phyloP scores from a whole-genome alignment of 2,329 filamentous ascomycete genomes.

The Cladosporium sp. region DNA sequence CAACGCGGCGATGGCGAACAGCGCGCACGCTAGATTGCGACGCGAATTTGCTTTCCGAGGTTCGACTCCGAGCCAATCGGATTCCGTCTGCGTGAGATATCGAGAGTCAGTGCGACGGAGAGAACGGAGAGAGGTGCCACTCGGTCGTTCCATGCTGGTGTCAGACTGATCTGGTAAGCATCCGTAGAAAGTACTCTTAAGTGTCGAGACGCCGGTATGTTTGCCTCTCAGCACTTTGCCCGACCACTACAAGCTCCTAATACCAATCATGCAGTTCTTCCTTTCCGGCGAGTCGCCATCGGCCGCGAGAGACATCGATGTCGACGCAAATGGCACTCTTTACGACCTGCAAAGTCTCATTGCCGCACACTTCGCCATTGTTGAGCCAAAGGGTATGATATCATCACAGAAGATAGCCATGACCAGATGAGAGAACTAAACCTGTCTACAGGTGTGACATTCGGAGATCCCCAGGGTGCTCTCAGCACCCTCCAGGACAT shows the following conservation, averaged over 20 bases:
- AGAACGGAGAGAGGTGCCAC: conserved; percentile 21
- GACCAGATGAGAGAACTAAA: background rate
- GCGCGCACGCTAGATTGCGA: conserved; percentile 6
- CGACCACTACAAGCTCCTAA: background rate
- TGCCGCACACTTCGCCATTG: conserved; percentile 35
- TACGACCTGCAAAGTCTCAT: conserved; percentile 32
- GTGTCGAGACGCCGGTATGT: conserved; percentile 8
- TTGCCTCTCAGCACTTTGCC: conserved; percentile 5
- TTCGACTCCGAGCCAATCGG: conserved; percentile 8
- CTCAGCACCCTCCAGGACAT: conserved; percentile 25
- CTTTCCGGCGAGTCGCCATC: conserved; percentile 32
- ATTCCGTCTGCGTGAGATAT: background rate
- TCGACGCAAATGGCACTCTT: conserved; percentile 29
- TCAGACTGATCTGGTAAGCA: conserved; percentile 13
- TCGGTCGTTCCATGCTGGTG: conserved; percentile 26
- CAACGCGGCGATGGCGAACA: conserved; percentile 4
- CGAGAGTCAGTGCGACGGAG: conserved; percentile 9
- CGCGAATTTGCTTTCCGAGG: conserved; percentile 9
- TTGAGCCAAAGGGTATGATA: conserved; percentile 27
- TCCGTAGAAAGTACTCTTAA: conserved; percentile 9
- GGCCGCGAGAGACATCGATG: conserved; percentile 28
- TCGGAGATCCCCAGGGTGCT: conserved; percentile 6
- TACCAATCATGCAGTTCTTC: conserved; percentile 28
- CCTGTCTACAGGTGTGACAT: background rate
- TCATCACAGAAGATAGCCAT: background rate